Base-by-base conservation (phyloP, 192 early-diverging fungal species). In the Neocallimastix lanati region DNA sequence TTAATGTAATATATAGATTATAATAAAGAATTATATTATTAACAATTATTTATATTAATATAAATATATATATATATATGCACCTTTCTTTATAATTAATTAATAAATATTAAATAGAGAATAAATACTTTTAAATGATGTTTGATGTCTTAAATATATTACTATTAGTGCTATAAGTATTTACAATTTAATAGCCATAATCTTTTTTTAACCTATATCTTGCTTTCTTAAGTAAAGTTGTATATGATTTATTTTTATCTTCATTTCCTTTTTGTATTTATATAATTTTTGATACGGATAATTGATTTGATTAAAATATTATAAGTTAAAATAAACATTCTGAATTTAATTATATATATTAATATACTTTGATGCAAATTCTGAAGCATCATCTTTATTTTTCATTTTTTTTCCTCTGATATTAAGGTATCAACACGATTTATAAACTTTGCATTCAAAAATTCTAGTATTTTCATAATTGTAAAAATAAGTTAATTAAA, bases 161-260 rank as follows among this genome's bases (percentile, higher is more conserved):
- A n/a, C 50, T 67, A 67, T 67, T 25, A 0, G 50, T 67, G 0
- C 25, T 7, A 67, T 79, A 29, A 13, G 80, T 33, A 29, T 76
- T 80, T 76, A 76, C 5, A 29, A 81, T 29, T 88, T 88, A 90
- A 50, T 81, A 81, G 80, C 90, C 89, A 78, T 90, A 91, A 38
- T 91, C 89, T 28, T 86, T 80, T 13, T 86, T 89, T 28, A 91
- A 81, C 29, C 86, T 81, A 14, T 84, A 79, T 33, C 89, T 81
- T 12, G 84, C 90, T 80, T 88, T 86, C 33, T 90, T 89, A 13
- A 91, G 84, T 4, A 91, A 83, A 80, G 90, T 79, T 91, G 87
- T 50, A 91, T 81, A 82, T 91, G 90, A 77, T 91, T 89, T 79
- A 90, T 90, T 79, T 91, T 89, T 0, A 87, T n/a, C 78, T 88